phyloP scores from a whole-genome alignment of 805 yeast genomes.

The Lachancea meyersii region DNA sequence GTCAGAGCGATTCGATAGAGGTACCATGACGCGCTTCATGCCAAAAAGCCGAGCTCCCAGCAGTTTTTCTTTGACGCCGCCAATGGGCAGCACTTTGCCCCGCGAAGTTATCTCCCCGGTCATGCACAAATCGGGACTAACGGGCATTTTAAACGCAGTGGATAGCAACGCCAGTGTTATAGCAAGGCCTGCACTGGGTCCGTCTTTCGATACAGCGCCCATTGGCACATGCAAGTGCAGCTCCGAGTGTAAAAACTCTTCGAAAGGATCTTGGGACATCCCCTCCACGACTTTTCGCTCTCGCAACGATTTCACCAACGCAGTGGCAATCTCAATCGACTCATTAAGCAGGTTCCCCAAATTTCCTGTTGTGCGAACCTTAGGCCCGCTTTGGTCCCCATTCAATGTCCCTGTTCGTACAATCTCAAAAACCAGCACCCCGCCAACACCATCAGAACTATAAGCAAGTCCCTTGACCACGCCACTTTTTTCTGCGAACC shows the following conservation, averaged over 20 bases:
- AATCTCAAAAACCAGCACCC: slow-evolving; percentile 72
- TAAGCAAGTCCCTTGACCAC: slow-evolving; percentile 85
- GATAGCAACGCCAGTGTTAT: slow-evolving; percentile 78
- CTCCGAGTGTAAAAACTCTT: slow-evolving; percentile 47
- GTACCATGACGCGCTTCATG: slow-evolving; percentile 56
- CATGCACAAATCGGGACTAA: slow-evolving; percentile 57
- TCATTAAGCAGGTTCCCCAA: slow-evolving; percentile 78
- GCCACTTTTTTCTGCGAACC: slow-evolving; percentile 52
- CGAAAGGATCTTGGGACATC: slow-evolving; percentile 33
- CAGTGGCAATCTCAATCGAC: slow-evolving; percentile 71
- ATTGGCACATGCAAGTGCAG: slow-evolving; percentile 68
- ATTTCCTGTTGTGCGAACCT: slow-evolving; percentile 67
- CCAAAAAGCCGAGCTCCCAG: slow-evolving; percentile 74
- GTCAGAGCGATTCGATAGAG: slow-evolving; percentile 63
- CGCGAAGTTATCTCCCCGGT: slow-evolving; percentile 80
- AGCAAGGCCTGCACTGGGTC: slow-evolving; percentile 52
- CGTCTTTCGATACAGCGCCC: slow-evolving; percentile 58
- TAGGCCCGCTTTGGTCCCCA: slow-evolving; percentile 31
- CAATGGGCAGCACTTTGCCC: slow-evolving; percentile 74
- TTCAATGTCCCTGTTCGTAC: slow-evolving; percentile 41
- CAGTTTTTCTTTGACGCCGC: slow-evolving; percentile 73
- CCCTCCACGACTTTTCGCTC: slow-evolving; percentile 30
- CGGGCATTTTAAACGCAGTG: slow-evolving; percentile 53
- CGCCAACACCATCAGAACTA: slow-evolving; percentile 81
- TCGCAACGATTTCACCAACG: slow-evolving; percentile 59